Evolutionary conservation across 257 asterid species (phyloP), one percentile per base, ranked within the genome.

Genomic region (Salvia miltiorrhiza): DNA sequence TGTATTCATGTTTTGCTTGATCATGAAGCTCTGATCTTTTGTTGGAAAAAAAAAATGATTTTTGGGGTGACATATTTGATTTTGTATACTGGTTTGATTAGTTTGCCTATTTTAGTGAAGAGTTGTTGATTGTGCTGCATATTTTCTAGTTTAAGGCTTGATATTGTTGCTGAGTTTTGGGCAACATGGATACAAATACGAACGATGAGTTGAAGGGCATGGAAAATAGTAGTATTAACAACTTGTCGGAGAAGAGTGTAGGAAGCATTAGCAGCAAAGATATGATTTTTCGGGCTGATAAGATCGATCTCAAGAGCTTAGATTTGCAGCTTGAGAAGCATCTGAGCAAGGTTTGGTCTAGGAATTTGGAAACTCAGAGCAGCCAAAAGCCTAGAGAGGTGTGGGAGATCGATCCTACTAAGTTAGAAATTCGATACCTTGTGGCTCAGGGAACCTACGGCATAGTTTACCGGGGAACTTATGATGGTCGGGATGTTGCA

Each of bases 321-420:
- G 97, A 91, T 78, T 81, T 81, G 78, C 92, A 91, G 75, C 89
- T 91, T 71, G 93, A 91, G 87, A 84, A 80, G 82, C 95, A 91
- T 71, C 68, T 86, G 73, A 88, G 90, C 59, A 84, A 87, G 30
- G 93, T 80, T 76, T 88, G 89, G 90, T 91, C 97, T 0, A 73
- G 63, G 63, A 78, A 70, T 53, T 50, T 75, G 12, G 96, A 87
- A 43, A n/a, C 17, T 28, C 80, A 63, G 74, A 77, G 55, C 35
- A 68, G 47, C 58, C 82, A 61, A 14, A 81, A 48, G 76, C 87
- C 92, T 13, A 90, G 71, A 74, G 96, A 90, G 55, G 84, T 60
- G n/a, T 90, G 97, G 97, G 96, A 90, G 81, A 86, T 90, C 5
- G 88, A 88, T 73, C 93, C 96, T 7, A 76, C 70, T 17, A 88